Evolutionary conservation across 148 eudicot species (phyloP).

Genomic region (Dysphania ambrosioides): DNA sequence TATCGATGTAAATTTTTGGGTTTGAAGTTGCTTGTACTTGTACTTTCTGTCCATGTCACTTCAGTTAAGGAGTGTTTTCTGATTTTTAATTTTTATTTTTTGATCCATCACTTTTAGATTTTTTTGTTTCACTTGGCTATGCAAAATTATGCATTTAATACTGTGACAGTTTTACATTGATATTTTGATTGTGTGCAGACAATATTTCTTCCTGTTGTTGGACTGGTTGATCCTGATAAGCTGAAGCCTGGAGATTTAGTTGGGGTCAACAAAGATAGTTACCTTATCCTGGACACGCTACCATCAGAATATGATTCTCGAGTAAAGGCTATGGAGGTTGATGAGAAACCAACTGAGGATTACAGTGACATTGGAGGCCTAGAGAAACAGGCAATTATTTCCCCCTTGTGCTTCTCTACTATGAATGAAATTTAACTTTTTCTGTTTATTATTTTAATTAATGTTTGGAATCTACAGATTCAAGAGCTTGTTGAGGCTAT

Average conservation of each 20-base stretch:
- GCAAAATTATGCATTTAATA: too few relatives aligned
- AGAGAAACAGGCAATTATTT: constrained; percentile 77
- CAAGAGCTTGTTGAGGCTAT: constrained; percentile 98
- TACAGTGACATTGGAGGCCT: constrained; percentile 95
- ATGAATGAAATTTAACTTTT: not conserved
- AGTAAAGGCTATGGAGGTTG: constrained; percentile 99
- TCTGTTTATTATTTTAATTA: not conserved
- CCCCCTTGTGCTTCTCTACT: not conserved
- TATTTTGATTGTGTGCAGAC: constrained; percentile 49
- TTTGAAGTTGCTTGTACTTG: not conserved
- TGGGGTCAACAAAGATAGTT: constrained; percentile 98
- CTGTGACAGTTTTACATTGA: too few relatives aligned
- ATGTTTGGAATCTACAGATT: constrained; percentile 40
- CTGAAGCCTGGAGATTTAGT: constrained; percentile 99
- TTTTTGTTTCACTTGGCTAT: too few relatives aligned
- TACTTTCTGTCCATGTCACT: not conserved
- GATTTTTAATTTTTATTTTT: not conserved
- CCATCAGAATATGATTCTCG: constrained; percentile 96
- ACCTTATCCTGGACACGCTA: constrained; percentile 83
- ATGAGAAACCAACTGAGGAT: constrained; percentile 98
- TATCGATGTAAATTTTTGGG: not conserved
- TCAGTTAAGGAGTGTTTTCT: not conserved
- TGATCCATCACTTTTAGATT: not conserved
- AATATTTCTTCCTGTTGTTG: constrained; percentile 93
- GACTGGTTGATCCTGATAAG: constrained; percentile 89